These are phyloP conservation scores for Aspergillus jensenii DNA, from an alignment of 2,329 filamentous ascomycete species.

Conservation along the genomic window DNA sequence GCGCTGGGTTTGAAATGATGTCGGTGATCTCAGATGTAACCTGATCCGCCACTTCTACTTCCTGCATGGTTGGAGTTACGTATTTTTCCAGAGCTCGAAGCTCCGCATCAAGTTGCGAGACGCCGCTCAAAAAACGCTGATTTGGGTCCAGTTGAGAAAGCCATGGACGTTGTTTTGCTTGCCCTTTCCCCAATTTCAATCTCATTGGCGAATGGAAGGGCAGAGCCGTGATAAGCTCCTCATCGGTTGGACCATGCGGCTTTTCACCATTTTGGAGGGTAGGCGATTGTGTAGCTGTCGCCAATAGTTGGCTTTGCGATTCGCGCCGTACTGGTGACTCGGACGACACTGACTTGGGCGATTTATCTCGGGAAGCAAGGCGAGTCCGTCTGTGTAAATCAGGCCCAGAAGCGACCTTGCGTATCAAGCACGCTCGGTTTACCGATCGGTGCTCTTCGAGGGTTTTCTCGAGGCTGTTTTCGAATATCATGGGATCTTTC, in stretches of 20 bases:
- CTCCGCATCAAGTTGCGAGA: slow-evolving; percentile 43
- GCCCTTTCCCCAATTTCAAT: slow-evolving; percentile 2
- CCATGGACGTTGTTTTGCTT: slow-evolving; percentile 34
- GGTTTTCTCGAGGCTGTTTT: slow-evolving; percentile 38
- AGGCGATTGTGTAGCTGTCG: neutral
- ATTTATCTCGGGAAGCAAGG: slow-evolving; percentile 15
- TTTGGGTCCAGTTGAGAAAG: slow-evolving; percentile 23
- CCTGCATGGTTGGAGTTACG: slow-evolving; percentile 43
- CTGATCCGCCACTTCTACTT: slow-evolving; percentile 34
- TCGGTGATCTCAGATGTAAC: slow-evolving; percentile 29
- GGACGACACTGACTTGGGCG: neutral
- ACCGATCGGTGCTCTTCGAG: slow-evolving; percentile 42
- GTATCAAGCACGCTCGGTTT: slow-evolving; percentile 38
- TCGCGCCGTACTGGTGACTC: slow-evolving; percentile 6
- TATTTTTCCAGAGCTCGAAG: slow-evolving; percentile 48
- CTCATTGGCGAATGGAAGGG: neutral
- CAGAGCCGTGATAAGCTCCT: no score
- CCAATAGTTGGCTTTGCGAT: neutral
- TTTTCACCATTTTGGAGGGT: neutral
- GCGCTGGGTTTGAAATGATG: slow-evolving; percentile 26
- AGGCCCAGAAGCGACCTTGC: slow-evolving; percentile 25
- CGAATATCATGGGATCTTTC: slow-evolving; percentile 27
- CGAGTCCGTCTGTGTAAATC: slow-evolving; percentile 3
- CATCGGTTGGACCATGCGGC: neutral
- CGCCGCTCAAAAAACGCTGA: slow-evolving; percentile 18